Conservation (phyloP, 2,329 filamentous ascomycete species). For the Thelonectria olida region DNA sequence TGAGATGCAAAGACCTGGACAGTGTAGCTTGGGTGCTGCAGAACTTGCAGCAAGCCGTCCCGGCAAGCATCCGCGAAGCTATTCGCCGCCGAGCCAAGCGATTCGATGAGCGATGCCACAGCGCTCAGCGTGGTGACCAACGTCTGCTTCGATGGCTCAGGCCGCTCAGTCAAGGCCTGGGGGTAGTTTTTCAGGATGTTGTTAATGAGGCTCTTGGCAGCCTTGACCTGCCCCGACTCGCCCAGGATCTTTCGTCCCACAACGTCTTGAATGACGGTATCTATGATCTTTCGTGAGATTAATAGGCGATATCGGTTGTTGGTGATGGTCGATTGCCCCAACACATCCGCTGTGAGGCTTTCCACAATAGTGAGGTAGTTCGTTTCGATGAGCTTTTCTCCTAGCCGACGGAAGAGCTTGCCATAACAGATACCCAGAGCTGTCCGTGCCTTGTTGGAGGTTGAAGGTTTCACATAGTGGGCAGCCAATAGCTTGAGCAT, state of each 20-base stretch:
- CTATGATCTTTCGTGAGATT: constrained; percentile 84
- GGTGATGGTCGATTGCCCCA: constrained; percentile 78
- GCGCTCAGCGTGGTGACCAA: constrained; percentile 83
- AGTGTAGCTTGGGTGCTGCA: constrained; percentile 95
- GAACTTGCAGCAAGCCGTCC: constrained; percentile 86
- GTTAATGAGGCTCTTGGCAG: constrained; percentile 84
- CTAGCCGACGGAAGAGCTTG: constrained; percentile 79
- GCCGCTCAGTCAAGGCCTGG: constrained; percentile 84
- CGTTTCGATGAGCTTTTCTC: constrained; percentile 82
- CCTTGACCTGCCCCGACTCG: constrained; percentile 87
- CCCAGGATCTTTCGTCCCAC: constrained; percentile 84
- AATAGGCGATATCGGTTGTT: constrained; percentile 90
- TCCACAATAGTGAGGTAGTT: constrained; percentile 85
- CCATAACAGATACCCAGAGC: constrained; percentile 90
- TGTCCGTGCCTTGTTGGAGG: constrained; percentile 81
- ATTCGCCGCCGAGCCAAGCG: constrained; percentile 83
- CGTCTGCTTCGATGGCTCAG: constrained; percentile 88
- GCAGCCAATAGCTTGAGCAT: constrained; percentile 81
- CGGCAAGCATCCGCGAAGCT: constrained; percentile 83
- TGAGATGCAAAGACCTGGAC: constrained; percentile 91
- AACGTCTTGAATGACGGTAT: constrained; percentile 84
- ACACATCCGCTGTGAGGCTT: constrained; percentile 81
- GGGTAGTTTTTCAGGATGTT: constrained; percentile 94
- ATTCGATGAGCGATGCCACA: constrained; percentile 79
- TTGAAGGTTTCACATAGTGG: constrained; percentile 82